A percentile compares a stretch with the other conserved stretches of the same genome.
phyloP scores from a whole-genome alignment of 495 filamentous ascomycete species.

The Patellaria atrata region DNA sequence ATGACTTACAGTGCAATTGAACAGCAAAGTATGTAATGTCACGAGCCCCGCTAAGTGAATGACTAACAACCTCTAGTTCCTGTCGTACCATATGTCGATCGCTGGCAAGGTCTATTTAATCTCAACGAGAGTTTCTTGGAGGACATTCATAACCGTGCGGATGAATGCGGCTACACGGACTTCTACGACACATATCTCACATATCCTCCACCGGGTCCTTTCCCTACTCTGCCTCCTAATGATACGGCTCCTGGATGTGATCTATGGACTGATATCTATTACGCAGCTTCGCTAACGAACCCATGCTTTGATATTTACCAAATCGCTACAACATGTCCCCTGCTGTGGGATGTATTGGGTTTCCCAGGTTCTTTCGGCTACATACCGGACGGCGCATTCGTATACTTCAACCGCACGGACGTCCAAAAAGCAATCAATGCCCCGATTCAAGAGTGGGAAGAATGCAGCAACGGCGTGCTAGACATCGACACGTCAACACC shows the following conservation, averaged over 20 bases:
- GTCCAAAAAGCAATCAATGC: constrained; percentile 47
- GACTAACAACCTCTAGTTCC: constrained; percentile 30
- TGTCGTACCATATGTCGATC: constrained; percentile 34
- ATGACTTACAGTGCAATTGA: constrained; percentile 19
- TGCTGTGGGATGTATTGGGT: constrained; percentile 36
- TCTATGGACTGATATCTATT: constrained; percentile 35
- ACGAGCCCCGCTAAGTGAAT: constrained; percentile 21
- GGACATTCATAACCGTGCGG: constrained; percentile 33
- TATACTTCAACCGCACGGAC: constrained; percentile 69
- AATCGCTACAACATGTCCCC: constrained; percentile 34
- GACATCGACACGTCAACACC: constrained; percentile 19
- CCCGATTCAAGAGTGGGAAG: constrained; percentile 12
- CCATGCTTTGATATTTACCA: constrained; percentile 51
- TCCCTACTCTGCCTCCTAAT: constrained; percentile 26
- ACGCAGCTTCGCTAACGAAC: constrained; percentile 35
- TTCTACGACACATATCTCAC: constrained; percentile 41
- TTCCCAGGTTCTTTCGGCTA: constrained; percentile 31
- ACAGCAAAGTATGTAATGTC: constrained; percentile 27
- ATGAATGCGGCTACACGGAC: constrained; percentile 41
- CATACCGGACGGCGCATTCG: constrained; percentile 29
- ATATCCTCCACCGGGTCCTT: constrained; percentile 40
- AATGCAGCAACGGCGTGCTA: constrained; percentile 17
- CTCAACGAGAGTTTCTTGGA: constrained; percentile 41
- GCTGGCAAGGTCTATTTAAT: constrained; percentile 40
- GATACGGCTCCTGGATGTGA: constrained; percentile 32